Conservation (phyloP, 163 green algal species). For the Chloromonas sp. region DNA sequence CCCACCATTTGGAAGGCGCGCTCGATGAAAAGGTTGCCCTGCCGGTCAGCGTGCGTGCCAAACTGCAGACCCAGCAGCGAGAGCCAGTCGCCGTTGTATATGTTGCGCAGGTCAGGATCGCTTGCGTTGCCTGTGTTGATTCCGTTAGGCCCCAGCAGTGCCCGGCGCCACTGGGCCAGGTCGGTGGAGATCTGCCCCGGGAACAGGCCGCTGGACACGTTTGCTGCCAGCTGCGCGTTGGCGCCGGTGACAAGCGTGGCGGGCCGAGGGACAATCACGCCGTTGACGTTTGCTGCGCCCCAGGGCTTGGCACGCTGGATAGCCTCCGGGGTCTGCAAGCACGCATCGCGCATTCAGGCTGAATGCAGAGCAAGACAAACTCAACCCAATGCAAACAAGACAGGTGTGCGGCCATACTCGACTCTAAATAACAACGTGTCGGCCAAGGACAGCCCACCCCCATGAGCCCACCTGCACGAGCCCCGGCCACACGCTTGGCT, state of each 20-base stretch:
- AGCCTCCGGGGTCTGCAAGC: neutral
- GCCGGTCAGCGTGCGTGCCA: neutral
- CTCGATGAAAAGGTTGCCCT: constrained; percentile 4
- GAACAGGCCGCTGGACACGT: neutral
- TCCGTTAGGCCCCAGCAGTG: neutral
- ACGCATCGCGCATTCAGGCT: neutral
- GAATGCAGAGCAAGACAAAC: neutral
- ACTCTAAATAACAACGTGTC: too few species aligned
- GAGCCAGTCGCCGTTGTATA: neutral
- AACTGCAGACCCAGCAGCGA: constrained; percentile 4
- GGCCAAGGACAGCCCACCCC: too few species aligned
- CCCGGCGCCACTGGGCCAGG: neutral
- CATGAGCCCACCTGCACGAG: constrained; percentile 32
- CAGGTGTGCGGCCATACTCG: too few species aligned
- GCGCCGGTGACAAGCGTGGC: neutral
- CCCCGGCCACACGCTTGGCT: constrained; percentile 47
- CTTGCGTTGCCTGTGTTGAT: neutral
- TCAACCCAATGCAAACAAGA: neutral
- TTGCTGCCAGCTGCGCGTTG: neutral
- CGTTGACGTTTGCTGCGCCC: neutral
- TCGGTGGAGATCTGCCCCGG: neutral
- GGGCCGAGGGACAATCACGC: neutral
- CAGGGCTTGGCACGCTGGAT: constrained; percentile 1
- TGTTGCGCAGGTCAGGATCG: neutral
- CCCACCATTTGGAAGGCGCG: neutral